These are phyloP conservation scores for Pistacia integerrima DNA, from an alignment of 345 rosid species.

Conservation along the genomic window DNA sequence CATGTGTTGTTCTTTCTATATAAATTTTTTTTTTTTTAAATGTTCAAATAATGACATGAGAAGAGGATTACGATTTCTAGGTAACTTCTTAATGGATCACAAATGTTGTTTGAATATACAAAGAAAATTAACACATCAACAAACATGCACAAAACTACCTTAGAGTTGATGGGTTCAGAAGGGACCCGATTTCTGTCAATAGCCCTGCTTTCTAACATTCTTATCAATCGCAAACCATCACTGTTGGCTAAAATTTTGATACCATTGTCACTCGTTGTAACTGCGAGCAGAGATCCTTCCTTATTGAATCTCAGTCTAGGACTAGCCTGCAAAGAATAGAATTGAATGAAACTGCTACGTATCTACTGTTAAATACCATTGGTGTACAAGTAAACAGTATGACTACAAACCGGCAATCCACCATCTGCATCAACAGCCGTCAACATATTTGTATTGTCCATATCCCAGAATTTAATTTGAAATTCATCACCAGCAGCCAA, in stretches of 20 bases:
- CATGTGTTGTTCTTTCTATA: background rate
- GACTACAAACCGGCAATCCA: constrained; percentile 55
- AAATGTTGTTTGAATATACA: background rate
- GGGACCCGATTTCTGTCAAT: constrained; percentile 42
- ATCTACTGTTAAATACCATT: background rate
- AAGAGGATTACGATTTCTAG: background rate
- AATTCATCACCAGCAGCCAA: constrained; percentile 73
- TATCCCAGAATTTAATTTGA: constrained; percentile 69
- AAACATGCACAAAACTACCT: constrained; percentile 30
- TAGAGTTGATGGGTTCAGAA: constrained; percentile 43
- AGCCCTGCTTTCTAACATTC: constrained; percentile 45
- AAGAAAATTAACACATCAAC: background rate
- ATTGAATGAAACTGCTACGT: background rate
- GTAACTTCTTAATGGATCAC: constrained; percentile 1
- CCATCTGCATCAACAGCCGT: constrained; percentile 58
- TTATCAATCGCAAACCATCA: constrained; percentile 49
- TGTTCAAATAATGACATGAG: no score
- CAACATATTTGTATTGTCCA: constrained; percentile 51
- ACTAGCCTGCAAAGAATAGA: constrained; percentile 46
- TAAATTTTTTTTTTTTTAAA: background rate
- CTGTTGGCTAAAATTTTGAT: constrained; percentile 53
- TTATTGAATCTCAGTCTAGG: constrained; percentile 66
- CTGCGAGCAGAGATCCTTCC: constrained; percentile 63
- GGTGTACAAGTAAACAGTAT: background rate
- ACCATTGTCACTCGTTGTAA: constrained; percentile 59